A percentile compares a stretch with the other conserved stretches of the same genome.
Conservation (phyloP, 1,139 yeast species). For the Neolecta irregularis region DNA sequence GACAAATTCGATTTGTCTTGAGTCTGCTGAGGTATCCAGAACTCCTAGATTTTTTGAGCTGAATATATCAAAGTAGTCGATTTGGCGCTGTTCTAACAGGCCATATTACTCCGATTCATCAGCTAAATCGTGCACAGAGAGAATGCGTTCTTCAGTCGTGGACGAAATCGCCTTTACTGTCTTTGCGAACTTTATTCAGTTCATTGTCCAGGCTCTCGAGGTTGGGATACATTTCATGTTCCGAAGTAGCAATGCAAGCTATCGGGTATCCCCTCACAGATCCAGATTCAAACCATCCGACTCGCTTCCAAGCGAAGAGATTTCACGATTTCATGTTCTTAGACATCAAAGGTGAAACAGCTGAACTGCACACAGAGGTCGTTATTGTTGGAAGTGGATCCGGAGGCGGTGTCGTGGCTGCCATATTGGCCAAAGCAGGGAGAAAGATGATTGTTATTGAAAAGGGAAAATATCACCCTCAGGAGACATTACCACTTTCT, state of each 20-base stretch:
- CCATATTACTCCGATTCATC: no score
- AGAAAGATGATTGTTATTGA: conserved; percentile 36
- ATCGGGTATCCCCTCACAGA: conserved; percentile 1
- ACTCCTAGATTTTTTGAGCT: conserved; percentile 7
- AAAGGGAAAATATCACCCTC: conserved; percentile 35
- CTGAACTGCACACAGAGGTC: conserved; percentile 24
- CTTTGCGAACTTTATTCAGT: conserved; percentile 2
- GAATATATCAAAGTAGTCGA: no score
- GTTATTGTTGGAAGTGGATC: conserved; percentile 43
- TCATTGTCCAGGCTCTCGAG: conserved; percentile 5
- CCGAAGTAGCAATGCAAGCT: conserved; percentile 1
- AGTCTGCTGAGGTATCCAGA: conserved; percentile 5
- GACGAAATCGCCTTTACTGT: conserved; percentile 3
- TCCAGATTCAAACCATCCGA: neutral
- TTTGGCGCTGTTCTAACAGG: no score
- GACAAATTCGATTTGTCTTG: conserved; percentile 1
- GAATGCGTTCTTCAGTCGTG: no score
- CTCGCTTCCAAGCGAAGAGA: neutral
- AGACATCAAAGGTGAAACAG: conserved; percentile 7
- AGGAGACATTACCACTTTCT: conserved; percentile 27
- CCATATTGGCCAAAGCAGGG: conserved; percentile 34
- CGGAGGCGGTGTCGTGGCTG: conserved; percentile 45
- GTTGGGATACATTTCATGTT: conserved; percentile 5
- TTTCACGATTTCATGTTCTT: conserved; percentile 7
- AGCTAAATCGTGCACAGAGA: no score